phyloP scores from a whole-genome alignment of 2,329 filamentous ascomycete genomes.

The Exserohilum turcica region DNA sequence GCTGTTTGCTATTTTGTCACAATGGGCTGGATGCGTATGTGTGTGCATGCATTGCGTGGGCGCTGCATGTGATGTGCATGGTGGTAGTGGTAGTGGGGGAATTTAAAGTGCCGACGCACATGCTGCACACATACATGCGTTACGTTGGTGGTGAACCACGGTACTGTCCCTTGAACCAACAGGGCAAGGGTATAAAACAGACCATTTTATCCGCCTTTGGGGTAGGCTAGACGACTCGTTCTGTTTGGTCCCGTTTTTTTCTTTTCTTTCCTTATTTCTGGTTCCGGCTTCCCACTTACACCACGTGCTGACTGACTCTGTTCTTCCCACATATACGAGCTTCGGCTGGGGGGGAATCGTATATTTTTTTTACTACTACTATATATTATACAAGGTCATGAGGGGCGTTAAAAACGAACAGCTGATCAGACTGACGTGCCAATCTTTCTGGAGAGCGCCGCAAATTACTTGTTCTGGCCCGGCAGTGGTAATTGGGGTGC shows the following conservation, averaged over 20 bases:
- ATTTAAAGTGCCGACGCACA: background rate
- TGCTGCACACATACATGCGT: background rate
- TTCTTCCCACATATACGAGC: too few species aligned
- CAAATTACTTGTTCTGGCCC: slow-evolving; percentile 20
- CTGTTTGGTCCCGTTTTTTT: too few species aligned
- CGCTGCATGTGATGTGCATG: background rate
- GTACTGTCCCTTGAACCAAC: background rate
- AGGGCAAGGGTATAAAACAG: background rate
- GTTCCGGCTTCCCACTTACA: background rate
- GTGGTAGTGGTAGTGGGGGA: too few species aligned
- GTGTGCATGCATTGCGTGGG: background rate
- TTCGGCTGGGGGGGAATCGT: background rate
- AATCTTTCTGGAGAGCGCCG: background rate
- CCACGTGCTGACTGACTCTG: background rate
- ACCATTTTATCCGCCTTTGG: background rate
- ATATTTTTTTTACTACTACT: slow-evolving; percentile 11
- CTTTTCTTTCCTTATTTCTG: too few species aligned
- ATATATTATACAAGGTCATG: slow-evolving; percentile 19
- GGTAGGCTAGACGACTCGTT: too few species aligned
- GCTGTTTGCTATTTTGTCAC: too few species aligned
- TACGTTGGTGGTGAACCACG: background rate
- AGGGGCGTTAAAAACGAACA: slow-evolving; percentile 8
- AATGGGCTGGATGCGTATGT: background rate
- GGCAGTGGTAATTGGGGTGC: slow-evolving; percentile 43
- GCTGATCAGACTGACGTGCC: background rate